These are phyloP conservation scores for Cladosporium sp. DNA, from an alignment of 2,329 filamentous ascomycete species.

Conservation along the genomic window DNA sequence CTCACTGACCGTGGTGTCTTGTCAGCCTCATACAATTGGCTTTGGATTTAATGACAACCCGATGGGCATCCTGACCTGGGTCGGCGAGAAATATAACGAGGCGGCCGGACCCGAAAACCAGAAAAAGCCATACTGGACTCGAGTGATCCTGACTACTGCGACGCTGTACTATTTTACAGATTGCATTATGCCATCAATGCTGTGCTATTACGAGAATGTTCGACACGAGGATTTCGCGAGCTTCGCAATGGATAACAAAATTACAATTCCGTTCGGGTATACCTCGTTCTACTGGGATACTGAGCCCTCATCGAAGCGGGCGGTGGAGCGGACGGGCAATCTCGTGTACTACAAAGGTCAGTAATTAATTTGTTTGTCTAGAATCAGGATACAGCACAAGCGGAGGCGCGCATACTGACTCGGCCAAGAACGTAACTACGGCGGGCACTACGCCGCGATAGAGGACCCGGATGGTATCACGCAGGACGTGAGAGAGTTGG, in stretches of 20 bases:
- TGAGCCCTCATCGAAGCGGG: slow-evolving; percentile 38
- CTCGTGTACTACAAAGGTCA: slow-evolving; percentile 39
- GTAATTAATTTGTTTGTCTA: not conserved
- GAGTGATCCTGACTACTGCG: slow-evolving; percentile 35
- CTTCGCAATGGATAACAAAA: slow-evolving; percentile 40
- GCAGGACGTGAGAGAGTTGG: slow-evolving; percentile 32
- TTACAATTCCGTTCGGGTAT: slow-evolving; percentile 41
- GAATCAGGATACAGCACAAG: not conserved
- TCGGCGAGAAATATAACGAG: slow-evolving; percentile 48
- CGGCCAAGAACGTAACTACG: slow-evolving; percentile 24
- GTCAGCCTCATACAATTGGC: slow-evolving; percentile 44
- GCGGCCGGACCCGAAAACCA: slow-evolving; percentile 40
- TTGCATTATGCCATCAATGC: slow-evolving; percentile 40
- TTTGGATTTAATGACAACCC: slow-evolving; percentile 46
- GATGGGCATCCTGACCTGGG: slow-evolving; percentile 46
- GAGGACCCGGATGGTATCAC: slow-evolving; percentile 33
- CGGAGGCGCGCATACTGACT: slow-evolving; percentile 7
- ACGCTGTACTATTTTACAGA: slow-evolving; percentile 43
- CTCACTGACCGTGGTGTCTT: not conserved
- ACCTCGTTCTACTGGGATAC: slow-evolving; percentile 42
- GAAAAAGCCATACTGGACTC: slow-evolving; percentile 34
- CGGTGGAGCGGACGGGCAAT: slow-evolving; percentile 39
- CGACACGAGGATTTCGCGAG: slow-evolving; percentile 41
- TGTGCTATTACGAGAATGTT: slow-evolving; percentile 44
- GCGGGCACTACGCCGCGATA: slow-evolving; percentile 33